Evolutionary conservation across 306 rosid species (phyloP).

Genomic region (Sicyos baderoa): DNA sequence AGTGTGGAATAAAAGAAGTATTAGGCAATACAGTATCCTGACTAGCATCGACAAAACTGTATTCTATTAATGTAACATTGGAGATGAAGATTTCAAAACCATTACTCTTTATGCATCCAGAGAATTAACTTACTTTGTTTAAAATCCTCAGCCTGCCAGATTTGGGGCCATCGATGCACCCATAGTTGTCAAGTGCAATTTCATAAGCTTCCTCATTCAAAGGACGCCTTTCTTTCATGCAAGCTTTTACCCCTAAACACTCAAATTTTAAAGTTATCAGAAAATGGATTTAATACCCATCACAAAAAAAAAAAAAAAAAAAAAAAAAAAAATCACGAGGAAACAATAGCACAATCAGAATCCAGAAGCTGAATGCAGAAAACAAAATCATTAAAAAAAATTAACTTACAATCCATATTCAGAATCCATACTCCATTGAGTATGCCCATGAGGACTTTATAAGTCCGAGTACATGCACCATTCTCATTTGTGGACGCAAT

Average conservation of each 20-base stretch:
- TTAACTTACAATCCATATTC: conserved; percentile 63
- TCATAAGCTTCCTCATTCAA: conserved; percentile 74
- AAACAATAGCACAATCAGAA: background rate
- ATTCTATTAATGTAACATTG: background rate
- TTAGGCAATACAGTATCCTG: background rate
- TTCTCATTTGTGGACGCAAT: conserved; percentile 69
- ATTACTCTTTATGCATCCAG: conserved; percentile 13
- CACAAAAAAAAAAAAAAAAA: no score
- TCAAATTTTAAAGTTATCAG: conserved; percentile 17
- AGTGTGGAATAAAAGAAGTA: background rate
- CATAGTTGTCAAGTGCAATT: conserved; percentile 68
- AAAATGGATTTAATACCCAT: background rate
- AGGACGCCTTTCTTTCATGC: conserved; percentile 41
- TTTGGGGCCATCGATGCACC: conserved; percentile 71
- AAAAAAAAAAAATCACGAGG: background rate
- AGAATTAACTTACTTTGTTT: conserved; percentile 41
- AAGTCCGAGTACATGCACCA: conserved; percentile 79
- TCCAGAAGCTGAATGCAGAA: background rate
- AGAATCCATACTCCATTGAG: conserved; percentile 77
- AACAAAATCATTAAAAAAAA: background rate
- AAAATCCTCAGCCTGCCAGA: conserved; percentile 62
- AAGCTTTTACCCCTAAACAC: conserved; percentile 70
- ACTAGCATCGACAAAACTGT: background rate
- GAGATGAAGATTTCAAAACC: background rate
- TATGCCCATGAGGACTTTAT: conserved; percentile 76